Percentiles rank a stretch among this genome's conserved stretches.
phyloP scores from a whole-genome alignment of 1,284 basidiomycete species.

The Melampsora allii-populina region DNA sequence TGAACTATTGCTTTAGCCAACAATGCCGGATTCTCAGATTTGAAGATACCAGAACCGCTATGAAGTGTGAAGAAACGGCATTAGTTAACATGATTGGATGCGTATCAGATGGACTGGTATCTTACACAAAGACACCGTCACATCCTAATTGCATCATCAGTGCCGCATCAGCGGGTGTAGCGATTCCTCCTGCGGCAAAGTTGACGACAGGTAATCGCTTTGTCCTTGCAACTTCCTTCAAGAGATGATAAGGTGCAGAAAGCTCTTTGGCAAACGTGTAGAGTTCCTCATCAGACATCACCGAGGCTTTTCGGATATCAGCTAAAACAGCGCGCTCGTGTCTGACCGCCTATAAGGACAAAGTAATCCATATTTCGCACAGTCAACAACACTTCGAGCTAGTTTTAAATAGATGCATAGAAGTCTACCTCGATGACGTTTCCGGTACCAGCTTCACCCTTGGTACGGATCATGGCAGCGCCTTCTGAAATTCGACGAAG shows the following conservation, averaged over 20 bases:
- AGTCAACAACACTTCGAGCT: neutral
- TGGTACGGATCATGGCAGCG: slow-evolving; percentile 90
- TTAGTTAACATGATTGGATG: slow-evolving; percentile 31
- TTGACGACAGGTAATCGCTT: slow-evolving; percentile 86
- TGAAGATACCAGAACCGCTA: slow-evolving; percentile 92
- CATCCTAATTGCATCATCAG: slow-evolving; percentile 99
- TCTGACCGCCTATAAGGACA: slow-evolving; percentile 64
- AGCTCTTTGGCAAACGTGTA: slow-evolving; percentile 92
- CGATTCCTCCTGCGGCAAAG: slow-evolving; percentile 75
- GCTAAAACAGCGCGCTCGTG: slow-evolving; percentile 79
- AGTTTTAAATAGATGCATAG: slow-evolving; percentile 1
- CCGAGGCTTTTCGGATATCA: slow-evolving; percentile 78
- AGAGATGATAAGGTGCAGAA: slow-evolving; percentile 90
- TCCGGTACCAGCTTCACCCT: slow-evolving; percentile 95
- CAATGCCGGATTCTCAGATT: slow-evolving; percentile 88
- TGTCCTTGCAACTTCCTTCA: slow-evolving; percentile 91
- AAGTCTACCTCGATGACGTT: slow-evolving; percentile 78
- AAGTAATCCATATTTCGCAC: neutral
- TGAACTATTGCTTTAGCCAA: slow-evolving; percentile 96
- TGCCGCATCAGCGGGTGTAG: slow-evolving; percentile 95
- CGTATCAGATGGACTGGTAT: slow-evolving; percentile 44
- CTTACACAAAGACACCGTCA: slow-evolving; percentile 75
- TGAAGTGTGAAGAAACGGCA: slow-evolving; percentile 62
- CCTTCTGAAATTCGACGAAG: slow-evolving; percentile 95
- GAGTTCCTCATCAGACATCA: slow-evolving; percentile 80